Evolutionary conservation across 768 basidiomycete species (phyloP).

Genomic region (Mycena rebaudengoi): DNA sequence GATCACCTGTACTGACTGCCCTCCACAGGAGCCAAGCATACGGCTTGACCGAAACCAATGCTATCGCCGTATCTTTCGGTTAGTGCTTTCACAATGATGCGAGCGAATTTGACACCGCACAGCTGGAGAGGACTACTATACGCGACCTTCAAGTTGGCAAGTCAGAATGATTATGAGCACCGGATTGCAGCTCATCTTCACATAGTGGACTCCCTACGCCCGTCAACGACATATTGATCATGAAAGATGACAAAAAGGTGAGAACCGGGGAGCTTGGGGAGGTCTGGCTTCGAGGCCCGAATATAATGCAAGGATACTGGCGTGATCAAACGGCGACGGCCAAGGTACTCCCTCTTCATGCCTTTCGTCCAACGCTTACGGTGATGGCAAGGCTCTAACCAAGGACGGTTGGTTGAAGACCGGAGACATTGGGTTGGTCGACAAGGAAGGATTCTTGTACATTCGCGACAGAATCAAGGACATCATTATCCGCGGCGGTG

Average conservation of each 20-base stretch:
- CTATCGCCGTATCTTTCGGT: conserved; percentile 19
- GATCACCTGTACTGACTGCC: background rate
- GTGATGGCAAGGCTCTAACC: conserved; percentile 57
- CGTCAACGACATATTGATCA: conserved; percentile 44
- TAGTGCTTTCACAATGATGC: background rate
- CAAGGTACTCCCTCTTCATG: background rate
- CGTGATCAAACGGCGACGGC: conserved; percentile 54
- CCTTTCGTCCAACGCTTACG: conserved; percentile 24
- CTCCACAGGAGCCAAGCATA: too few species aligned
- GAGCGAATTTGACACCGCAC: conserved; percentile 32
- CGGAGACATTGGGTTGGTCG: conserved; percentile 60
- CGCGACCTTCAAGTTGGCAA: conserved; percentile 60
- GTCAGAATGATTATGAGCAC: conserved; percentile 28
- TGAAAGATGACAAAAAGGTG: conserved; percentile 41
- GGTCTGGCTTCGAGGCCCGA: conserved; percentile 45
- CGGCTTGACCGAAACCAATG: conserved; percentile 18
- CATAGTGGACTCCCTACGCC: conserved; percentile 47
- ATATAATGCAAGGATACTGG: conserved; percentile 51
- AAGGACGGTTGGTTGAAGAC: conserved; percentile 65
- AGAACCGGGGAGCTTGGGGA: conserved; percentile 40
- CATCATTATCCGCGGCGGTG: conserved; percentile 34
- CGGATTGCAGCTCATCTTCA: conserved; percentile 20
- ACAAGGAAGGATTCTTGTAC: conserved; percentile 33
- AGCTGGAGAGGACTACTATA: conserved; percentile 68
- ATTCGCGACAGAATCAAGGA: conserved; percentile 35